Percentiles rank a stretch among this genome's conserved stretches.
Evolutionary conservation across 2,329 filamentous ascomycete species (phyloP).

Genomic region (Leptographium lundbergii): DNA sequence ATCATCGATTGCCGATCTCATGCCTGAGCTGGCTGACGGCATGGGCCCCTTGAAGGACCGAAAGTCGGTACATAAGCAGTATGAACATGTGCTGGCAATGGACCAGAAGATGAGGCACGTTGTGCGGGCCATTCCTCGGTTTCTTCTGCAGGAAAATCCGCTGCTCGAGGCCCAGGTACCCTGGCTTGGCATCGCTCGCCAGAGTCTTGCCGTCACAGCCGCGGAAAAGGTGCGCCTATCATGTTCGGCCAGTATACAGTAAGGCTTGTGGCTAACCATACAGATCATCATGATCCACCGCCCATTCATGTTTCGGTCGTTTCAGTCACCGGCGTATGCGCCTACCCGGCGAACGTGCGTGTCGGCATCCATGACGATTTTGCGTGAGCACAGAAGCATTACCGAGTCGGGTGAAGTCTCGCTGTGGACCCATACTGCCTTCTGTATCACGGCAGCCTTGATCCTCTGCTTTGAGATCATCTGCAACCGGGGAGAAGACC

Average conservation of each 20-base stretch:
- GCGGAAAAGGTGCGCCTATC: conserved; percentile 19
- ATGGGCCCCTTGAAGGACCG: conserved; percentile 19
- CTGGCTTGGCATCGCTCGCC: conserved; percentile 22
- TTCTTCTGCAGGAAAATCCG: conserved; percentile 16
- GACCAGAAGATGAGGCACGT: conserved; percentile 21
- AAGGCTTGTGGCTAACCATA: not conserved
- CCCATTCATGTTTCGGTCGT: conserved; percentile 20
- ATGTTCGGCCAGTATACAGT: not conserved
- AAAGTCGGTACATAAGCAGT: conserved; percentile 18
- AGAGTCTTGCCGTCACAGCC: conserved; percentile 23
- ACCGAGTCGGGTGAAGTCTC: conserved; percentile 12
- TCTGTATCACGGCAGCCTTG: conserved; percentile 15
- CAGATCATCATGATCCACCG: conserved; percentile 26
- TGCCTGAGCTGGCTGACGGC: conserved; percentile 19
- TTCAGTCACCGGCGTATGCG: conserved; percentile 17
- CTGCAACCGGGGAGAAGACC: not conserved
- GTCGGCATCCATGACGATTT: conserved; percentile 22
- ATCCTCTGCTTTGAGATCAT: conserved; percentile 15
- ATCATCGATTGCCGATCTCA: conserved; percentile 17
- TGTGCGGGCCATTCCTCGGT: conserved; percentile 19
- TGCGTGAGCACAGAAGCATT: conserved; percentile 15
- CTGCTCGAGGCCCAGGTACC: conserved; percentile 14
- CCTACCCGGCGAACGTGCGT: conserved; percentile 22
- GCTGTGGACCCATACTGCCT: conserved; percentile 17
- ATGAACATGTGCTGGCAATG: conserved; percentile 19